Evolutionary conservation across 1,284 basidiomycete genomes (phyloP).

Genomic region (Mycosarcoma mackinlayi): DNA sequence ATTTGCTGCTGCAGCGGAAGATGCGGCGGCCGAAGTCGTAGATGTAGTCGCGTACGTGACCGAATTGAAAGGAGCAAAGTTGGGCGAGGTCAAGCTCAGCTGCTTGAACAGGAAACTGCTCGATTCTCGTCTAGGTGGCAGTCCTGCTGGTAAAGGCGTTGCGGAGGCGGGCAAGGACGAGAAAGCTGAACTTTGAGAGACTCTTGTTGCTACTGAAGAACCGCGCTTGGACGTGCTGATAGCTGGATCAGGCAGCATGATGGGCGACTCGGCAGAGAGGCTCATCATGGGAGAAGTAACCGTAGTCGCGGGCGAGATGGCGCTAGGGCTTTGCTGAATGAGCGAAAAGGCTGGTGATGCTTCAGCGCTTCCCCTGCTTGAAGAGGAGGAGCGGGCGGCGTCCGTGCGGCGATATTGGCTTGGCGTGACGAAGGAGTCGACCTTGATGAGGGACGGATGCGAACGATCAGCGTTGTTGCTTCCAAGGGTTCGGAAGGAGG

Average conservation of each 20-base stretch:
- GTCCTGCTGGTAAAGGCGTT: conserved; percentile 16
- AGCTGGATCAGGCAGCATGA: conserved; percentile 39
- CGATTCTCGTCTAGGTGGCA: conserved; percentile 23
- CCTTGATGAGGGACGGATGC: conserved; percentile 2
- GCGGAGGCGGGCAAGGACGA: conserved; percentile 27
- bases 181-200: conserved; percentile 19
- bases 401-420: conserved; percentile 15
- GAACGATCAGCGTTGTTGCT: neutral
- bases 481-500: neutral
- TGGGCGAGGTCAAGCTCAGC: conserved; percentile 38
- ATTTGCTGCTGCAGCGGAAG: neutral
- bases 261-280: conserved; percentile 51
- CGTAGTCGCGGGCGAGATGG: conserved; percentile 37
- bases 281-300: conserved; percentile 57
- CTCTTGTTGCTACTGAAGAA: conserved; percentile 2
- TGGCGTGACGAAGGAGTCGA: conserved; percentile 3
- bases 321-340: conserved; percentile 16
- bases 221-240: conserved; percentile 19
- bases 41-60: neutral
- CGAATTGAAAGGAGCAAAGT: conserved; percentile 22
- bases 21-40: neutral
- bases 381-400: conserved; percentile 26
- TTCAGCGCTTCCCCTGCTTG: conserved; percentile 22
- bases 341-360: conserved; percentile 30
- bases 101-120: conserved; percentile 45